A percentile compares a stretch with the other conserved stretches of the same genome.
phyloP scores from a whole-genome alignment of 78 protist genomes.

The Anaeramoeba ignava region DNA sequence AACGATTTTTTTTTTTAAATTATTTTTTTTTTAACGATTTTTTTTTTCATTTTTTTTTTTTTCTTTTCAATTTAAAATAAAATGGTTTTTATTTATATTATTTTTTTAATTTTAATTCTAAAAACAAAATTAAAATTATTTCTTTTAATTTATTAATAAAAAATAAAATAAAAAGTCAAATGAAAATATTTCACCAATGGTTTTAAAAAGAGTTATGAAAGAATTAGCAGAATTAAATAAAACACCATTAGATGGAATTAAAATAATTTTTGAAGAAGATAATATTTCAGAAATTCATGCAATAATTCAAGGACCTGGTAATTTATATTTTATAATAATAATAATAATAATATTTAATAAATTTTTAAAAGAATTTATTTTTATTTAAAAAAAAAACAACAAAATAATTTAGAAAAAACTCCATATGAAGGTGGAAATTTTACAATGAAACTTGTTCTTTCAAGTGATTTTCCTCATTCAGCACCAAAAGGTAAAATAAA shows the following conservation, averaged over 20 bases:
- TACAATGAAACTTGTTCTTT: constrained; percentile 48
- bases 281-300: constrained; percentile 66
- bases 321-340: not conserved
- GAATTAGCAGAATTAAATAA: constrained; percentile 41
- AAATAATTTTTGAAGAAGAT: constrained; percentile 44
- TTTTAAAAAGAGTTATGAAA: constrained; percentile 9
- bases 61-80: too few species aligned
- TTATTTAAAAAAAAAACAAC: not conserved
- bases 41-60: too few species aligned
- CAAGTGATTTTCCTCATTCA: constrained; percentile 63
- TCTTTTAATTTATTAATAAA: too few species aligned
- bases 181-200: constrained; percentile 28
- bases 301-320: constrained; percentile 70
- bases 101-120: too few species aligned
- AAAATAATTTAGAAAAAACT: constrained; percentile 54
- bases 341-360: not conserved
- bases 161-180: too few species aligned
- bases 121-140: too few species aligned
- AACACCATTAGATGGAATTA: constrained; percentile 48
- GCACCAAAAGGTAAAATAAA: constrained; percentile 92
- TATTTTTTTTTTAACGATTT: too few species aligned
- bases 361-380: not conserved
- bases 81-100: too few species aligned
- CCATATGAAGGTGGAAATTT: constrained; percentile 93
- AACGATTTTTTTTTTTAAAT: too few species aligned